Percentiles rank a stretch among this genome's conserved stretches.
phyloP scores from a whole-genome alignment of 116 monocot genomes.

The Zostera marina region DNA sequence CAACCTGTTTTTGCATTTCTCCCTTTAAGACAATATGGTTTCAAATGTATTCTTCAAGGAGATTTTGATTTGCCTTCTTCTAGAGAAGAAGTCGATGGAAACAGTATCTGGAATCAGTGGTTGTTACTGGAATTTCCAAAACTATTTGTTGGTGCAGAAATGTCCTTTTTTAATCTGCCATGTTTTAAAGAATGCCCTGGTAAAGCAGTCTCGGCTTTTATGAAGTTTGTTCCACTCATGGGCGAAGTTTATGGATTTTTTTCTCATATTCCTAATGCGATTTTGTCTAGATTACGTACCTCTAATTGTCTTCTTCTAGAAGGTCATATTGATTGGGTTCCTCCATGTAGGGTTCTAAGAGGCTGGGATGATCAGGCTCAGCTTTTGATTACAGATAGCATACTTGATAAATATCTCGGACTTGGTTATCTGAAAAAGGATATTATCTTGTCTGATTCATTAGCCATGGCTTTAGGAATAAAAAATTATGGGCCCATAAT shows the following conservation, averaged over 20 bases:
- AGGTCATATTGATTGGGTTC: slow-evolving; percentile 42
- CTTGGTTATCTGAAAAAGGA: slow-evolving; percentile 77
- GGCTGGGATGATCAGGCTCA: slow-evolving; percentile 76
- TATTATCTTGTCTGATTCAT: slow-evolving; percentile 58
- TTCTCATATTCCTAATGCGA: slow-evolving; percentile 76
- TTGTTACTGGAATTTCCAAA: slow-evolving; percentile 78
- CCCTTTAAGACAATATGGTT: slow-evolving; percentile 79
- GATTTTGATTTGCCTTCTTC: slow-evolving; percentile 98
- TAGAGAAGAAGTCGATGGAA: slow-evolving; percentile 92
- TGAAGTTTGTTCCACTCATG: slow-evolving; percentile 80
- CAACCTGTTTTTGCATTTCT: slow-evolving; percentile 99
- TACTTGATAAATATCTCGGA: slow-evolving; percentile 62
- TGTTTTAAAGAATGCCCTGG: slow-evolving; percentile 56
- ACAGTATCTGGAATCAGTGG: slow-evolving; percentile 99
- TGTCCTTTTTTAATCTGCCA: slow-evolving; percentile 64
- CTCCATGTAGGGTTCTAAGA: slow-evolving; percentile 71
- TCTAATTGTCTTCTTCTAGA: slow-evolving; percentile 79
- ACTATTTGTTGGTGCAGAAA: slow-evolving; percentile 62
- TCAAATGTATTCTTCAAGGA: slow-evolving; percentile 97
- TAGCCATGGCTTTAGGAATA: slow-evolving; percentile 64
- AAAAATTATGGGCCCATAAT: slow-evolving; percentile 74
- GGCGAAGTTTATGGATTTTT: slow-evolving; percentile 97
- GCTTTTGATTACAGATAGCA: slow-evolving; percentile 41
- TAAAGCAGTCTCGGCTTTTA: slow-evolving; percentile 66
- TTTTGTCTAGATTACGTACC: slow-evolving; percentile 62